Base-by-base conservation (phyloP, 164 flowering plant genomes). In the Piper betle region DNA sequence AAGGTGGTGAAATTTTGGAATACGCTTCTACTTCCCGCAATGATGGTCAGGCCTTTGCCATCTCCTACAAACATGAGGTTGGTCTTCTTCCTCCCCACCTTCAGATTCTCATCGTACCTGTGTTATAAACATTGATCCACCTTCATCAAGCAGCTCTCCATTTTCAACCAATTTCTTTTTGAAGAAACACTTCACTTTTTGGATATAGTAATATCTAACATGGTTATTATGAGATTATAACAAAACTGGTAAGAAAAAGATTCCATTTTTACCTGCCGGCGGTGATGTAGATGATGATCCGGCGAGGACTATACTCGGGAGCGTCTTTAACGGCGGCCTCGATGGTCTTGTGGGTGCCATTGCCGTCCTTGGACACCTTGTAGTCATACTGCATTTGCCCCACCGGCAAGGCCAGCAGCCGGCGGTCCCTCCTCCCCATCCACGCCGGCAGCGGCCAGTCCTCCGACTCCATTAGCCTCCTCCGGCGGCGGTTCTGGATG, bases 11-110 rank as follows among this genome's bases (percentile, higher is more conserved):
- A 13, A n/a, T 84, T 76, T 42, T 87, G 70, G 10, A 10, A 48
- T 0, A 84, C 78, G 62, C 75, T 89, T 55, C 70, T 80, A 0
- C 83, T 77, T 0, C 98, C 97, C 0, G 96, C 39, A 61, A 92
- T 84, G 37, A 92, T 66, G 0, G 98, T 92, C 65, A 65, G 75
- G 52, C 87, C 90, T 84, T 79, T 84, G 11, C 98, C 98, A 41
- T 92, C 98, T 3, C 97, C 98, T 0, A 89, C 75, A 61, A 92
- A 82, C 97, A 90, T 89, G 76, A 92, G 40, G 55, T 89, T 87
- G 9, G 70, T 78, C 65, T 89, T 92, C 74, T 89, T 92, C 80
- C 90, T 82, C 19, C 94, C 97, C 11, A 92, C 86, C 69, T 92
- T 89, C 69, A 92, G 64, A 50, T 69, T 53, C 79, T 92, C 98